Base-by-base conservation (phyloP, 176 grass and related monocot genomes). In the Bothriochloa decipiens region DNA sequence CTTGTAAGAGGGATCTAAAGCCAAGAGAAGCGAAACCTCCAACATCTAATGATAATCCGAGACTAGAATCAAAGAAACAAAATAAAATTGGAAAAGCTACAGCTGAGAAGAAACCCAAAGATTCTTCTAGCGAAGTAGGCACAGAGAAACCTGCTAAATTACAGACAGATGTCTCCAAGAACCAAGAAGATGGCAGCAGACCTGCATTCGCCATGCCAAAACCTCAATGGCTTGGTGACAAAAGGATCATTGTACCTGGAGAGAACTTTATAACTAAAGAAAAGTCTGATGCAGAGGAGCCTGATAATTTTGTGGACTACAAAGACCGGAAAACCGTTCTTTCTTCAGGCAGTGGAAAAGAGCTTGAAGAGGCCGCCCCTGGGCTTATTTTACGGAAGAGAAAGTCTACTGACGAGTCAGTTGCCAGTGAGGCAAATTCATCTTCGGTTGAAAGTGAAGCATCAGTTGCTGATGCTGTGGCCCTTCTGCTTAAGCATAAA, bases 221-320 rank as follows among this genome's bases (percentile, higher is more conserved):
- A 83, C 89, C 96, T 80, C 96, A 96, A 68, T 99, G 96, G 96
- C 96, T 99, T 76, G 96, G 96, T 8, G 93, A 94, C 61, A 90
- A 76, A 57, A 93, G 89, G 82, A 83, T 84, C 46, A 66, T 79
- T 42, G 45, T 81, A 70, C 83, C 75, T 55, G 89, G 92, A 80
- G 93, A 87, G n/a, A 89, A 92, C 50, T 85, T 84, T 60, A 79
- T 94, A 66, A 87, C 65, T 50, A 79, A 83, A 77, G 77, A 66
- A 87, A 86, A 68, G 11, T 43, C 43, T 6, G 81, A 89, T 85
- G 79, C 72, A 63, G 91, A 90, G 84, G 96, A 95, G 20, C 45
- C 68, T 82, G 93, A 91, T 63, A 86, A 85, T 83, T 98, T 99
- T 94, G 89, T 99, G 43, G 96, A 92, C 72, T 99, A 99, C 89